Evolutionary conservation across 305 asterid species (phyloP), one percentile per base, ranked within the genome.

Genomic region (Plantago coronopus): DNA sequence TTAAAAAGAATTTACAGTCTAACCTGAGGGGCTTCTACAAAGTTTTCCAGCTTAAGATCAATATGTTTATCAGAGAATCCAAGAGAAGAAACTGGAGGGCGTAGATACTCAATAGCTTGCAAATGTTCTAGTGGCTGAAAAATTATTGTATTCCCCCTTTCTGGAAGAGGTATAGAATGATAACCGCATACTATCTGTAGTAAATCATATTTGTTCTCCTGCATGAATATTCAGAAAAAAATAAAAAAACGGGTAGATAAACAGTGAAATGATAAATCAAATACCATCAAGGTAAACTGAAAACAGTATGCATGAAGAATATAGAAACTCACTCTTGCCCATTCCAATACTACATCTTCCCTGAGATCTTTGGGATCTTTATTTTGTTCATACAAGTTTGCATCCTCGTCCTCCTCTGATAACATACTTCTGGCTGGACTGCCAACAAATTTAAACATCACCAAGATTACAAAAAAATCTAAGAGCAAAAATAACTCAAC

Each of bases 61-160:
- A 81, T 65, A 74, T 74, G 68, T 54, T 78, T 78, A 20, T 81
- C 84, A 48, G 72, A 63, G 45, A 82, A 34, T 69, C 82, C 86
- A 29, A 81, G 89, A 54, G 77, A 83, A 64, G 83, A 76, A 72
- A 76, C 64, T 51, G 95, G 79, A 64, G 74, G 85, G 42, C 98
- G 81, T 54, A 48, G 73, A 66, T 73, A 86, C 63, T 70, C 89
- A 69, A 82, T 77, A 61, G 89, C 77, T 72, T 83, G 96, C 46
- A 89, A 79, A 80, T 89, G 96, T 77, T 86, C 97, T 27, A 91
- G 82, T 34, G 98, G 98, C 72, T 78, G 90, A 71, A 84, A 89
- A 70, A 69, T 67, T 13, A 89, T 75, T 73, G 73, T 63, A 66
- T 72, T 64, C 73, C 98, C 98, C 67, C 89, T 84, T 57, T 57